These are phyloP conservation scores for Umbelopsis vinacea DNA, from an alignment of 192 early-diverging fungal species.

Conservation along the genomic window DNA sequence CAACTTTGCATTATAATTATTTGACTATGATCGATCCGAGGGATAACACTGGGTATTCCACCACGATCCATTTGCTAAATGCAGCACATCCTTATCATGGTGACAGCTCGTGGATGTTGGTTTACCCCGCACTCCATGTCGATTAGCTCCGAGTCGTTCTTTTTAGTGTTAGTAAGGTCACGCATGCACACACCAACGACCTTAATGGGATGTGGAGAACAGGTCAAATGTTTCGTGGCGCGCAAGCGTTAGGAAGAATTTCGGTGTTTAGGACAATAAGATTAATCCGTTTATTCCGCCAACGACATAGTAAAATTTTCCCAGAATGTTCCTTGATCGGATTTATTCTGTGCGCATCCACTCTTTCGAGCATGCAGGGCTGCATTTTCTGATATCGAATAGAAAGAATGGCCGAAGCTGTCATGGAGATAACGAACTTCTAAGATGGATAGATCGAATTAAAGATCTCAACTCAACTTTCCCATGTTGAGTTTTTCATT, in stretches of 20 bases:
- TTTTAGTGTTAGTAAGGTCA: background rate
- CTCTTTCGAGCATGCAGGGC: no score
- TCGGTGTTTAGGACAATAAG: slow-evolving; percentile 5
- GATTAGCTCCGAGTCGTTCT: background rate
- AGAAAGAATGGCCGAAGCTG: no score
- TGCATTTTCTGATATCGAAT: no score
- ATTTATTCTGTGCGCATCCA: no score
- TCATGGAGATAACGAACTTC: background rate
- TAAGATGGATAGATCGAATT: background rate
- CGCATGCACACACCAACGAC: background rate
- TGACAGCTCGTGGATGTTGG: slow-evolving; percentile 8
- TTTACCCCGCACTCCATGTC: background rate
- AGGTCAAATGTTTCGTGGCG: slow-evolving; percentile 16
- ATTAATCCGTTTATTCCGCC: background rate
- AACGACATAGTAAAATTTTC: background rate
- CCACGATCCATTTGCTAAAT: no score
- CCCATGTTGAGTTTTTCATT: background rate
- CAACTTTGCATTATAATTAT: background rate
- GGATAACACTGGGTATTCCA: no score
- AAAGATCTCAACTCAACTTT: no score
- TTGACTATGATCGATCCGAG: no score
- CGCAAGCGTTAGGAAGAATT: background rate
- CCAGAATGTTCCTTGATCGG: background rate
- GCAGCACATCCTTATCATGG: background rate
- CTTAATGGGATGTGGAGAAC: slow-evolving; percentile 8